Evolutionary conservation across 768 basidiomycete species (phyloP), one percentile per base, ranked within the genome.

Genomic region (Dentipellis sp.): DNA sequence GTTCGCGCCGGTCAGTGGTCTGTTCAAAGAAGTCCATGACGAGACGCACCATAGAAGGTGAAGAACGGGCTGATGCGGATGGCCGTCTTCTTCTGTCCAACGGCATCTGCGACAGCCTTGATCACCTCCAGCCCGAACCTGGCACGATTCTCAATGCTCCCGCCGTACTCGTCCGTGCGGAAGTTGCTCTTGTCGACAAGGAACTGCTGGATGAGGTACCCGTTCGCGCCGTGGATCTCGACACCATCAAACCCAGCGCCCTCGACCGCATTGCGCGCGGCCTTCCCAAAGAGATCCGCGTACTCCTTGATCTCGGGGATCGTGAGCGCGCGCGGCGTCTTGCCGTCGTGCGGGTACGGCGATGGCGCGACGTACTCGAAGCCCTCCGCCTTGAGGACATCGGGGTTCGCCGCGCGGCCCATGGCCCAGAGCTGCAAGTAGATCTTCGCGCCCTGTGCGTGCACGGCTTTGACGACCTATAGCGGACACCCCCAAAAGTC

Each of bases 371-470:
- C 52, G 52, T 53, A 53, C 10, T 19, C 42, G 45, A 45, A 47
- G 53, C 23, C 53, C 22, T 54, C 53, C 0, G 23, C 4, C 40
- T n/a, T 16, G 9, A 65, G 56, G 12, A 59, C 54, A 8, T 52
- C 48, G 6, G 58, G 34, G 34, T 47, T 29, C 10, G 64, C 58
- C 0, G 62, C 55, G 17, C 70, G 66, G 4, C 74, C 74, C 21
- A 72, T 54, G 0, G 72, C 72, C 50, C 72, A 74, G 10, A 72
- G 62, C 60, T 76, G 75, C n/a, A 65, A 16, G 58, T 63, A 69
- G 58, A 74, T 68, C 59, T 65, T 65, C 0, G 64, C 68, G 2
- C 66, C 67, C 49, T 69, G 67, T 3, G 65, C 64, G 63, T 74
- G 73, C 3, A 72, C 71, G 2, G 64, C 65, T 21, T 70, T 67